Percentiles rank a stretch among this genome's conserved stretches.
These are phyloP conservation scores for Pisolithus orientalis DNA, from an alignment of 768 basidiomycete genomes.

Conservation along the genomic window DNA sequence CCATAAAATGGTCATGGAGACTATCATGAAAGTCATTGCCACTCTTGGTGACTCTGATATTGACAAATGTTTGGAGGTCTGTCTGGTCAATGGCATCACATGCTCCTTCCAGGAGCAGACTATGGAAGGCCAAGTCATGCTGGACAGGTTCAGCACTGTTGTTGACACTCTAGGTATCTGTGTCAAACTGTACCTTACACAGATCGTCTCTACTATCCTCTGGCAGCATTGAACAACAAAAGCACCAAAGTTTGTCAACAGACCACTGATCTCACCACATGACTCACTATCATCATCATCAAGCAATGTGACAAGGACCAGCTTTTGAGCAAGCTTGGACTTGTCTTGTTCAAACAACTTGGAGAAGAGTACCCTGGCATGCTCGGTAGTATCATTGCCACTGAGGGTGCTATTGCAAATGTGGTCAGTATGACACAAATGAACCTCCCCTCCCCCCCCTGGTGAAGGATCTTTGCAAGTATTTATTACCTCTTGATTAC, in stretches of 20 bases:
- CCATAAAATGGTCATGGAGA: constrained; percentile 99
- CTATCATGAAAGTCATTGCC: constrained; percentile 93
- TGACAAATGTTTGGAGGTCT: constrained; percentile 90
- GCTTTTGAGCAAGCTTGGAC: constrained; percentile 89
- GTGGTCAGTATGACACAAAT: constrained; percentile 99
- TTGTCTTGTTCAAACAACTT: constrained; percentile 96
- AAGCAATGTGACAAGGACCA: constrained; percentile 98
- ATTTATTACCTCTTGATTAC: background rate
- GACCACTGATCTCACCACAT: constrained; percentile 96
- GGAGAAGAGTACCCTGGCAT: constrained; percentile 99
- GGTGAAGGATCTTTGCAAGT: constrained; percentile 95
- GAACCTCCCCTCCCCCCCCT: constrained; percentile 89
- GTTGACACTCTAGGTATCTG: constrained; percentile 95
- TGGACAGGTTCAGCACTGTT: constrained; percentile 96
- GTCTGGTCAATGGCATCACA: constrained; percentile 96
- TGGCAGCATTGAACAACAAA: constrained; percentile 98
- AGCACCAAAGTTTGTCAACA: constrained; percentile 98
- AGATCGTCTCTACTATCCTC: constrained; percentile 97
- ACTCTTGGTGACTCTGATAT: constrained; percentile 96
- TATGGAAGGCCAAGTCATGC: constrained; percentile 97
- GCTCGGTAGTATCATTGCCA: constrained; percentile 97
- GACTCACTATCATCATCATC: constrained; percentile 86
- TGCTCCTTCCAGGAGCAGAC: constrained; percentile 99
- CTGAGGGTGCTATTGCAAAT: constrained; percentile 97
- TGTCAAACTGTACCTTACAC: constrained; percentile 96